Conservation (phyloP, 78 protist genomes). For the Mastigamoeba balamuthi region DNA sequence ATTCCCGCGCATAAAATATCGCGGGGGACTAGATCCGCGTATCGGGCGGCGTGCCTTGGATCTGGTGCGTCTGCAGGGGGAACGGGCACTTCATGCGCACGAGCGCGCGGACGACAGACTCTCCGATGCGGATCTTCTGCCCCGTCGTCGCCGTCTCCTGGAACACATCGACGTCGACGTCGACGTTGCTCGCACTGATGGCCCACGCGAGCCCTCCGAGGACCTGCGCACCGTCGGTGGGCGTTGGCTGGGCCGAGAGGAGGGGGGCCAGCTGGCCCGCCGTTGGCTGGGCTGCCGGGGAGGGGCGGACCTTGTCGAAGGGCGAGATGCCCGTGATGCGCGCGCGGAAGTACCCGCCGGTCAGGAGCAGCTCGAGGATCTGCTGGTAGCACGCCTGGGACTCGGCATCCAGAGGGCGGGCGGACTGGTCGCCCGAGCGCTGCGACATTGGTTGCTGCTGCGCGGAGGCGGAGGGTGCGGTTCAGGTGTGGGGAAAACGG, state of each 20-base stretch:
- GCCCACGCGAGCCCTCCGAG: slow-evolving; percentile 94
- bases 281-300: background rate
- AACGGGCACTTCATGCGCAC: slow-evolving; percentile 70
- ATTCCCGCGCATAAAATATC: too few species aligned
- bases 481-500: too few species aligned
- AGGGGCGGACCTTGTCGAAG: slow-evolving; percentile 65
- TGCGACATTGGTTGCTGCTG: too few species aligned
- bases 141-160: slow-evolving; percentile 69
- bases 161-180: slow-evolving; percentile 80
- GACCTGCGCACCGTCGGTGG: background rate
- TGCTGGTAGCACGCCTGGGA: too few species aligned
- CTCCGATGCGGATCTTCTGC: slow-evolving; percentile 65
- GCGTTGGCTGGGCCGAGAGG: too few species aligned
- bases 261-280: too few species aligned
- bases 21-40: too few species aligned
- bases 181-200: slow-evolving; percentile 52
- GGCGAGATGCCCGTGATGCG: slow-evolving; percentile 61
- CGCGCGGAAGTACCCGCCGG: slow-evolving; percentile 93
- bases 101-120: slow-evolving; percentile 68
- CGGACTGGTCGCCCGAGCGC: too few species aligned
- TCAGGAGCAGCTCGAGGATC: slow-evolving; percentile 71
- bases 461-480: too few species aligned
- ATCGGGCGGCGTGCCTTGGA: too few species aligned
- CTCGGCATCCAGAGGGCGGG: too few species aligned
- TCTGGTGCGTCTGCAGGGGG: slow-evolving; percentile 78